A percentile compares a stretch with the other conserved stretches of the same genome.
phyloP scores from a whole-genome alignment of 345 rosid genomes.

The Rhodomyrtus tomentosa region DNA sequence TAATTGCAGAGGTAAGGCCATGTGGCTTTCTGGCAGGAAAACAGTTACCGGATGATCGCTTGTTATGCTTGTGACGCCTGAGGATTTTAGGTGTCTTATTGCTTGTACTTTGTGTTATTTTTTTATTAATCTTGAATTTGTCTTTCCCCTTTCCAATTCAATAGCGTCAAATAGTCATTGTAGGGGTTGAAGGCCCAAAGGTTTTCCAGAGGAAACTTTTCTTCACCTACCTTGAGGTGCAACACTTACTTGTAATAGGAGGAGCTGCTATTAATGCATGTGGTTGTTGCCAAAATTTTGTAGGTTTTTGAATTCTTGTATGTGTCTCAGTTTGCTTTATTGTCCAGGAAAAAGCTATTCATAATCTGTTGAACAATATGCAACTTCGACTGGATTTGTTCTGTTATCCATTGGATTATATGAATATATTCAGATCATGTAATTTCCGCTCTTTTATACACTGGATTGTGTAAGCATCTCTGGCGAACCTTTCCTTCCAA shows the following conservation, averaged over 20 bases:
- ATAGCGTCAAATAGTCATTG: background rate
- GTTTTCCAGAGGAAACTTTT: background rate
- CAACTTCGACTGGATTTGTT: background rate
- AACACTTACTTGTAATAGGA: background rate
- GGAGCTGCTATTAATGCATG: background rate
- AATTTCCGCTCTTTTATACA: background rate
- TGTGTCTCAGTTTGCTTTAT: background rate
- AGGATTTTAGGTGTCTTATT: background rate
- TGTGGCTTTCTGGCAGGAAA: background rate
- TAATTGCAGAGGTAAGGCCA: background rate
- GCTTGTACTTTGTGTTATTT: background rate
- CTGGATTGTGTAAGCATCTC: background rate
- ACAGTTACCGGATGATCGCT: background rate
- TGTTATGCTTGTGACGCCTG: background rate
- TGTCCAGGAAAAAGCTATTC: background rate
- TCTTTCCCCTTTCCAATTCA: background rate
- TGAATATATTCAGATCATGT: background rate
- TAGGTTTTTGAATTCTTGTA: background rate
- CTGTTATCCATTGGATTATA: background rate
- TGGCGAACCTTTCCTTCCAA: background rate
- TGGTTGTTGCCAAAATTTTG: background rate
- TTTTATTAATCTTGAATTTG: background rate
- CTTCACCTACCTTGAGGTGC: background rate
- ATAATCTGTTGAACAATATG: background rate
- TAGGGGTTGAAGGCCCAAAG: background rate